Evolutionary conservation across 2,329 filamentous ascomycete species (phyloP), one percentile per base, ranked within the genome.

Genomic region (Colletotrichum sp.): DNA sequence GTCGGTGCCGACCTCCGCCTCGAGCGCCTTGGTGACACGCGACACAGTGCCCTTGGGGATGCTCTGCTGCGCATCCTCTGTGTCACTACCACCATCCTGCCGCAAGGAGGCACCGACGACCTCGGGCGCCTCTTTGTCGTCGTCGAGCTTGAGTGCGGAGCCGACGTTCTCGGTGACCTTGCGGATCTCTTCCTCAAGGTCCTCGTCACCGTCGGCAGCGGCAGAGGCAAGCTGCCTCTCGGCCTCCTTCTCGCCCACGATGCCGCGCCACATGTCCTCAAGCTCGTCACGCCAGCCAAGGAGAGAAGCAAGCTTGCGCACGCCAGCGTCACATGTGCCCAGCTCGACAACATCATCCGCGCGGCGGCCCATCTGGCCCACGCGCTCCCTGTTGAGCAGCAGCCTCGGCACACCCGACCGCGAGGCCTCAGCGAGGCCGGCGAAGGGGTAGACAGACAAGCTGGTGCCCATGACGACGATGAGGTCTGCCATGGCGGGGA

Each of bases 381-480:
- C 97, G 43, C 86, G 86, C 82, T 98, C 94, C 84, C 93, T 89
- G 82, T 99, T 99, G 82, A 99, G 94, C 24, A 99, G 87, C 3
- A 99, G 85, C 12, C 97, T 90, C 1, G 96, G 97, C 5, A 90
- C 90, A 1, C 86, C 87, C 2, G 92, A 87, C 4, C 82, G 79
- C 27, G 91, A 92, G 77, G 93, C 85, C 16, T 89, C 84, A 0
- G 96, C 96, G 64, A 98, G 85, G 61, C 91, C 91, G 2, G 96
- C 95, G 82, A 99, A 99, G 0, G 97, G 97, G 76, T 96, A 94
- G 3, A 98, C 96, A 1, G 88, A 91, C 73, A 98, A 84, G 79
- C 95, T 98, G 0, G 96, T 98, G 3, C 97, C 97, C 86, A 98
- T 92, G 27, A 98, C 89, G 66, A 98, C 93, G 55, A 93, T 90